Percentiles rank a stretch among this genome's conserved stretches.
These are phyloP conservation scores for Cichorium intybus DNA, from an alignment of 140 eudicot genomes.

Conservation along the genomic window DNA sequence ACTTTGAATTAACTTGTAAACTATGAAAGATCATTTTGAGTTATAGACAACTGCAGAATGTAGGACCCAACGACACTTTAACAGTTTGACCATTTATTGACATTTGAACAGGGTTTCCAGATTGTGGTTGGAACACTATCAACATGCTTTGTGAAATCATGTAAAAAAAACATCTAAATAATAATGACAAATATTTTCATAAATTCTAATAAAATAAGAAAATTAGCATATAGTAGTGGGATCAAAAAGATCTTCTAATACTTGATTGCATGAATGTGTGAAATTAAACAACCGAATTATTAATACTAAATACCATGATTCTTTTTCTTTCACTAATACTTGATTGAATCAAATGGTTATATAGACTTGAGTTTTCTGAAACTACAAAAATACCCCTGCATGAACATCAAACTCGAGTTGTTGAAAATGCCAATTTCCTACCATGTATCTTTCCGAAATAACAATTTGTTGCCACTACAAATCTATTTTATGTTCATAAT, in stretches of 20 bases:
- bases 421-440: background rate
- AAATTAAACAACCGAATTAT: no score
- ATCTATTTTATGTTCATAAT: background rate
- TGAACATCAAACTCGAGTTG: background rate
- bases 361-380: background rate
- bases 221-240: no score
- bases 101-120: constrained; percentile 11
- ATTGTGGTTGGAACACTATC: constrained; percentile 7
- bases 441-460: no score
- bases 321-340: background rate
- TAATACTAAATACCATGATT: background rate
- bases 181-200: background rate
- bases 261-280: no score
- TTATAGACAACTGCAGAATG: background rate
- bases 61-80: background rate
- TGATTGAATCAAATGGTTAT: background rate
- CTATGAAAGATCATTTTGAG: background rate
- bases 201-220: background rate
- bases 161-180: background rate
- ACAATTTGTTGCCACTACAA: background rate
- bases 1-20: background rate
- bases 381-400: background rate
- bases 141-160: constrained; percentile 15
- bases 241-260: no score
- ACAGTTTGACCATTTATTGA: constrained; percentile 12